These are phyloP conservation scores for Fusarium sp. DNA, from an alignment of 2,329 filamentous ascomycete genomes.

Conservation along the genomic window DNA sequence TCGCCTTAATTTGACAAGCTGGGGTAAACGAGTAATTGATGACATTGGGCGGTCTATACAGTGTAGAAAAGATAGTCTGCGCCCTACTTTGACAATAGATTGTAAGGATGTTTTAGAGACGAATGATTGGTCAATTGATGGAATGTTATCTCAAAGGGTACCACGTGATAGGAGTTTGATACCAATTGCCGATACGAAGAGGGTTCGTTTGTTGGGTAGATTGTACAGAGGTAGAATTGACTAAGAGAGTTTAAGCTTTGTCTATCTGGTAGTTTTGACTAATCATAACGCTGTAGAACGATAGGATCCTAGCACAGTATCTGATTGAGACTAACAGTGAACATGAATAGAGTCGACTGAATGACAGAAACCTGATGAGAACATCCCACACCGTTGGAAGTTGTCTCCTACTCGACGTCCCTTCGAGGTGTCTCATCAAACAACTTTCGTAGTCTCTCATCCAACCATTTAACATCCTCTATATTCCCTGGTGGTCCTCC, in stretches of 20 bases:
- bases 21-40: conserved; percentile 17
- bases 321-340: no score
- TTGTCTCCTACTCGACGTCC: not conserved
- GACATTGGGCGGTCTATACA: not conserved
- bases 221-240: no score
- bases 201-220: no score
- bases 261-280: no score
- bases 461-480: conserved; percentile 79
- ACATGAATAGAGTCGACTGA: no score
- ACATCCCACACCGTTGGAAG: no score
- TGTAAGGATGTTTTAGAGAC: not conserved
- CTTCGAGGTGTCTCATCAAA: conserved; percentile 26
- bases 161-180: conserved; percentile 4
- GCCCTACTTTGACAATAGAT: conserved; percentile 16
- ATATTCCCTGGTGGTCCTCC: conserved; percentile 78
- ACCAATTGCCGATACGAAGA: not conserved
- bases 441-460: conserved; percentile 56
- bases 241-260: no score
- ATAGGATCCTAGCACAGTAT: no score
- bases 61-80: not conserved
- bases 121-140: conserved; percentile 5
- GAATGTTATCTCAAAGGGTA: conserved; percentile 1
- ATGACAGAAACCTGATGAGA: no score
- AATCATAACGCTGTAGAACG: not conserved
- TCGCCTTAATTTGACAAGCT: conserved; percentile 40